Evolutionary conservation across 176 grass and related monocot species (phyloP).

Genomic region (Oryza nivara): DNA sequence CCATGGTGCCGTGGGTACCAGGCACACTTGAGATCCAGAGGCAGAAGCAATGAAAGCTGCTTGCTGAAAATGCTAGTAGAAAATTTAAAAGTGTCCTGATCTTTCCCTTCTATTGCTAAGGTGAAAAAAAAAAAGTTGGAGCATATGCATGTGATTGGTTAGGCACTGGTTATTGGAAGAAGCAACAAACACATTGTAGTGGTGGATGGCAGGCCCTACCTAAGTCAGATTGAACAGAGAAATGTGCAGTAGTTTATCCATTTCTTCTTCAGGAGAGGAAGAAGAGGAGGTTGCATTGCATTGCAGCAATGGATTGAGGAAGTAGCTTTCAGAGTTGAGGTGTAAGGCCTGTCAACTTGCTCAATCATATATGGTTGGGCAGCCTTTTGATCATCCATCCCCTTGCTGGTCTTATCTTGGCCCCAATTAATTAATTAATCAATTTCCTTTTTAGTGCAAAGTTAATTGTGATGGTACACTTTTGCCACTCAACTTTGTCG

Average conservation of each 20-base stretch:
- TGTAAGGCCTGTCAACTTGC: background rate
- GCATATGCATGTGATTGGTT: slow-evolving; percentile 4
- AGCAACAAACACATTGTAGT: background rate
- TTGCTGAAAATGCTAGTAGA: slow-evolving; percentile 18
- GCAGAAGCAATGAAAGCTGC: slow-evolving; percentile 7
- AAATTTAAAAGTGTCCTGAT: slow-evolving; percentile 1
- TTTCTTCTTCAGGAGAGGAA: slow-evolving; percentile 18
- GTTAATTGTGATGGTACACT: background rate
- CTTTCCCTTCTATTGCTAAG: slow-evolving; percentile 33
- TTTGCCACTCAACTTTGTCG: slow-evolving; percentile 12
- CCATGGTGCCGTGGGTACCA: slow-evolving; percentile 22
- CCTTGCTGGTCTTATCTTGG: slow-evolving; percentile 38
- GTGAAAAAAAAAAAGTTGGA: background rate
- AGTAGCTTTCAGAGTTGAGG: slow-evolving; percentile 36
- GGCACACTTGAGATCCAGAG: background rate
- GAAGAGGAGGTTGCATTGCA: background rate
- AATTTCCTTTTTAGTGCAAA: background rate
- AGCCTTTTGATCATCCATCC: background rate
- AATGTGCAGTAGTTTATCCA: slow-evolving; percentile 29
- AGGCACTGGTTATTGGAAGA: background rate
- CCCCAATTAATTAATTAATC: background rate
- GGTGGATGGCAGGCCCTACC: slow-evolving; percentile 36
- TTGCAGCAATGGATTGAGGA: background rate
- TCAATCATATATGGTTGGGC: slow-evolving; percentile 26
- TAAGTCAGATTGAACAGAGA: background rate